These are phyloP conservation scores for Sodiomyces alkalinus DNA, from an alignment of 2,329 filamentous ascomycete genomes.

Conservation along the genomic window DNA sequence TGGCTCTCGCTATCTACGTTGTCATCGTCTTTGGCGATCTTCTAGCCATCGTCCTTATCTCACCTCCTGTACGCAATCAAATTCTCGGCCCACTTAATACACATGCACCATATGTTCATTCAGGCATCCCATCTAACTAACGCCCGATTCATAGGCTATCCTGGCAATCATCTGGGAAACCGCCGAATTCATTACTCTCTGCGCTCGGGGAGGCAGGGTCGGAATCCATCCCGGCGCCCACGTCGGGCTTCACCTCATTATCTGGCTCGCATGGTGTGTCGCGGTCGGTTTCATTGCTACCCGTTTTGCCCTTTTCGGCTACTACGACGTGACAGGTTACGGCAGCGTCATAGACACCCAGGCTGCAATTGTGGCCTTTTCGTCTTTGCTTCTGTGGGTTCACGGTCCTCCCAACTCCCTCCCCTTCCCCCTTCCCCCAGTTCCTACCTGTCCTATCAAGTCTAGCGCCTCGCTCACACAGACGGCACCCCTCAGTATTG, in stretches of 20 bases:
- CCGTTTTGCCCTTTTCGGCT: constrained; percentile 6
- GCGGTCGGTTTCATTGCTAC: constrained; percentile 12
- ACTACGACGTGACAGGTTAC: background rate
- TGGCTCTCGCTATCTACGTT: constrained; percentile 1
- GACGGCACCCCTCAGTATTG: constrained; percentile 5
- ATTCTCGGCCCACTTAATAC: background rate
- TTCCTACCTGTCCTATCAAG: too few relatives aligned
- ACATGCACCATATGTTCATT: constrained; percentile 1
- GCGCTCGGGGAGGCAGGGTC: constrained; percentile 14
- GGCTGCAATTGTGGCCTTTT: background rate
- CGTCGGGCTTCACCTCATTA: constrained; percentile 24
- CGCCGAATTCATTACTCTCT: constrained; percentile 22
- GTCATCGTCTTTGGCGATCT: background rate
- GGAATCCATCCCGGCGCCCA: constrained; percentile 29
- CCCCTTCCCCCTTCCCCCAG: too few relatives aligned
- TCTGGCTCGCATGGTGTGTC: constrained; percentile 20
- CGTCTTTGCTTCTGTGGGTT: too few relatives aligned
- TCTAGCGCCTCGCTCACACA: too few relatives aligned
- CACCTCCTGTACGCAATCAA: constrained; percentile 1
- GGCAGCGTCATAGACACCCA: background rate
- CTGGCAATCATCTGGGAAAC: constrained; percentile 21
- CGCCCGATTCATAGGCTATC: constrained; percentile 14
- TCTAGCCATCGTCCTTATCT: background rate
- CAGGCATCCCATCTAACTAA: constrained; percentile 2
- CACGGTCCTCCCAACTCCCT: too few relatives aligned